Base-by-base conservation (phyloP, 257 asterid species). In the Salvia splendens region DNA sequence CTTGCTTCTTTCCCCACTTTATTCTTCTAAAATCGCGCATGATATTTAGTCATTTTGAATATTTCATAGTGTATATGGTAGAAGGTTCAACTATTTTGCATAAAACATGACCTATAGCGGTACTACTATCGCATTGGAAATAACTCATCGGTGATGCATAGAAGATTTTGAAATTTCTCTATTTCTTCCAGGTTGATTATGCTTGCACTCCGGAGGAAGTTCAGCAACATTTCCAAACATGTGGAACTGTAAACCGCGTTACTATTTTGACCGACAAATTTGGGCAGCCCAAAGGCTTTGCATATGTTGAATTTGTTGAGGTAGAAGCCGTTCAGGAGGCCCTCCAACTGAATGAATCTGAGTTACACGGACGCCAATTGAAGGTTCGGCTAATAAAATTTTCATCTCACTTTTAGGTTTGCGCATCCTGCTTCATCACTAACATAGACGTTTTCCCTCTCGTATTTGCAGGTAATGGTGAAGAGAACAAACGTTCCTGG, bases 181-280 rank as follows among this genome's bases (percentile, higher is more conserved):
- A 20, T 71, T 0, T 63, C 7, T 68, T 58, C 14, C 79, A 92
- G 98, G 97, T 92, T 78, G 98, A 92, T 70, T 89, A 92, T 81
- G 95, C 98, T 35, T 92, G 98, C 80, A 92, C 98, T 6, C 98
- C 98, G 0, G 96, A 92, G 84, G 98, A 92, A 79, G 98, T 92
- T 68, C 98, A 92, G 81, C 98, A 92, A 80, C 98, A 92, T 75
- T 92, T 92, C 79, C 96, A 92, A 75, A 48, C 96, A 16, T 89
- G 98, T 82, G 98, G 98, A 61, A 92, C 98, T 0, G 96, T 92
- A 17, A 92, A 92, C 52, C 89, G 98, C 35, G 98, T 92, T 59
- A 92, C 98, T 40, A 92, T 92, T 75, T 80, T 92, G 79, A 87
- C 96, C 15, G 98, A 92, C 77, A 92, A 92, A 77, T 92, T 89